phyloP scores from a whole-genome alignment of 495 filamentous ascomycete genomes.

The Neurospora sp. region DNA sequence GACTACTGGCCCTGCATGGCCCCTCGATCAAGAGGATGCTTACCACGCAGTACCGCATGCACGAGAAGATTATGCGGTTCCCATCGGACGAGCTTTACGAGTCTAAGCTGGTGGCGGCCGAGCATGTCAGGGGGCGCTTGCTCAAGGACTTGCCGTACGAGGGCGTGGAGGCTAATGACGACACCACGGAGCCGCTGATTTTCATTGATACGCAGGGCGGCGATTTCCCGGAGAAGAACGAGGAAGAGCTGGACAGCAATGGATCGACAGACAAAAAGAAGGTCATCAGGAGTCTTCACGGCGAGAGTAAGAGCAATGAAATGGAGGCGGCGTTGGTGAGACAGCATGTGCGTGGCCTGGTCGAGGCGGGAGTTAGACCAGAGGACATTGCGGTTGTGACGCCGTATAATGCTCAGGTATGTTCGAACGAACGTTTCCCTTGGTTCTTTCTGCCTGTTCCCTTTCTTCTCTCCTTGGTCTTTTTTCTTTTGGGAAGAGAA shows the following conservation, averaged over 20 bases:
- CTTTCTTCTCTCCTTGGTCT: not conserved
- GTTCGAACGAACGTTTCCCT: not conserved
- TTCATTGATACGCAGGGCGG: slow-evolving; percentile 97
- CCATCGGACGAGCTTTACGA: slow-evolving; percentile 87
- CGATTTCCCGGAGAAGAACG: slow-evolving; percentile 53
- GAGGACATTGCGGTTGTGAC: slow-evolving; percentile 90
- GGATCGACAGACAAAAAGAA: slow-evolving; percentile 8
- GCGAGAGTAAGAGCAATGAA: slow-evolving; percentile 89
- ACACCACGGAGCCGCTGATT: slow-evolving; percentile 77
- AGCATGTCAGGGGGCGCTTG: slow-evolving; percentile 61
- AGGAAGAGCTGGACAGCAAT: slow-evolving; percentile 10
- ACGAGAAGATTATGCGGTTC: slow-evolving; percentile 88
- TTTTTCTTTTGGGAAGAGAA: not conserved
- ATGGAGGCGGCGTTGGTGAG: slow-evolving; percentile 77
- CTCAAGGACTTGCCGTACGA: slow-evolving; percentile 71
- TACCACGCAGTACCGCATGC: slow-evolving; percentile 99
- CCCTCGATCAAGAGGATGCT: slow-evolving; percentile 81
- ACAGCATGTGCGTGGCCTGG: slow-evolving; percentile 60
- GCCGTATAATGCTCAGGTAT: slow-evolving; percentile 88
- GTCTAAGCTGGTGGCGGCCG: slow-evolving; percentile 64
- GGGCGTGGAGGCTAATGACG: slow-evolving; percentile 64
- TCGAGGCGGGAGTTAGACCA: slow-evolving; percentile 65
- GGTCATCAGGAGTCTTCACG: slow-evolving; percentile 38
- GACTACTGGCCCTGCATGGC: slow-evolving; percentile 75
- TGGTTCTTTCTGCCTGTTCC: not conserved